A percentile compares a stretch with the other conserved stretches of the same genome.
Conservation (phyloP, 768 basidiomycete genomes). For the Lyophyllum atratum region DNA sequence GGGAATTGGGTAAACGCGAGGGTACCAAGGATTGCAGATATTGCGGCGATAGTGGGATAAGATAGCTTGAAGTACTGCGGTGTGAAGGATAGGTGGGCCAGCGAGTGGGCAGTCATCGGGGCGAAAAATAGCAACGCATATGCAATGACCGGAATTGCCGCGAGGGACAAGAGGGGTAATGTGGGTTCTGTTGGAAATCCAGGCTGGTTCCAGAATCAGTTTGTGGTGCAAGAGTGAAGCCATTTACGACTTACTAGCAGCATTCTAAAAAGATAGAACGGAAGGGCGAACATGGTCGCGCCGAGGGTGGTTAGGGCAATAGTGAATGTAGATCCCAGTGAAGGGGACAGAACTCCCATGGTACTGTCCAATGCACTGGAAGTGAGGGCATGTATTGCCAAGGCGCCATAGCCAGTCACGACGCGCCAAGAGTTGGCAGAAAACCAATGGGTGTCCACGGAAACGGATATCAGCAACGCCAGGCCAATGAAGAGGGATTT, state of each 20-base stretch:
- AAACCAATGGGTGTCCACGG: slow-evolving; percentile 53
- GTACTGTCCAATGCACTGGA: slow-evolving; percentile 68
- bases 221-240: not conserved
- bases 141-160: slow-evolving; percentile 62
- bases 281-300: slow-evolving; percentile 61
- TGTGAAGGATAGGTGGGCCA: slow-evolving; percentile 49
- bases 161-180: slow-evolving; percentile 58
- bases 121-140: slow-evolving; percentile 62
- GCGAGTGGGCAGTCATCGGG: slow-evolving; percentile 49
- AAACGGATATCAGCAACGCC: slow-evolving; percentile 56
- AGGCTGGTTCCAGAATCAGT: slow-evolving; percentile 34
- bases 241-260: slow-evolving; percentile 48
- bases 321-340: slow-evolving; percentile 56
- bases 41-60: slow-evolving; percentile 51
- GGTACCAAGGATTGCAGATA: slow-evolving; percentile 55
- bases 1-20: slow-evolving; percentile 66
- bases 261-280: slow-evolving; percentile 63
- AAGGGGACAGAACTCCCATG: slow-evolving; percentile 54
- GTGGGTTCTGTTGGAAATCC: slow-evolving; percentile 50
- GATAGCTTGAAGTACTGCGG: slow-evolving; percentile 61
- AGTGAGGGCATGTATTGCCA: slow-evolving; percentile 58
- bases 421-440: slow-evolving; percentile 41
- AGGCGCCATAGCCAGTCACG: slow-evolving; percentile 67
- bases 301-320: slow-evolving; percentile 61
- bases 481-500: slow-evolving; percentile 47